Evolutionary conservation across 805 yeast genomes (phyloP), one percentile per base, ranked within the genome.

Genomic region (Lipomyces kockii): DNA sequence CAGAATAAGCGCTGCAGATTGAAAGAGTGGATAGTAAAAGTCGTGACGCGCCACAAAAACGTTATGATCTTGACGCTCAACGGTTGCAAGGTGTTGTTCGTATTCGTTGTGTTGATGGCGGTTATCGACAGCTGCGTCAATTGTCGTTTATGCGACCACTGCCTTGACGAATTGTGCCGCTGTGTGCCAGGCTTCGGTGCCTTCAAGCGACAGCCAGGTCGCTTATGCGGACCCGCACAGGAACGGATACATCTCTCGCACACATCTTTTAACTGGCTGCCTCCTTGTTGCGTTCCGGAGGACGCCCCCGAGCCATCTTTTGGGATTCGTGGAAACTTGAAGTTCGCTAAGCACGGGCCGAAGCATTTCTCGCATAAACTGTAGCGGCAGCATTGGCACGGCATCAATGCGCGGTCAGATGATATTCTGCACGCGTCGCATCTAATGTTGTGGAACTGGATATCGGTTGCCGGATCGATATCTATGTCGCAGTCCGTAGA

Each of bases 211-310:
- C 68, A 65, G 37, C 59, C 62, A 8, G 60, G n/a, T 39, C 55
- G 35, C 55, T 62, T 65, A 25, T 65, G 62, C 17, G 68, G 63
- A 32, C 68, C 68, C 3, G 68, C 68, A 49, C 68, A 65, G 51
- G 58, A 58, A 46, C 62, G 62, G 62, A 65, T 61, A 43, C 68
- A 65, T 20, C 65, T 22, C 56, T 65, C 63, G 43, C 68, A 65
- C 17, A 49, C 35, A n/a, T 43, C 49, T 17, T 43, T 43, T 25
- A 43, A n/a, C 8, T 17, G 49, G 14, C 22, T 6, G n/a, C 49
- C 51, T 65, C 68, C 61, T 61, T 65, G 32, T 34, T 61, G 29
- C 43, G 14, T 14, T 54, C 57, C 6, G 57, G 60, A 2, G 54
- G 58, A 32, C 39, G 58, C 12, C 2, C 39, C 29, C 32, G 58